Base-by-base conservation (phyloP, 2,329 filamentous ascomycete genomes). In the Gaeumannomyces sp. region DNA sequence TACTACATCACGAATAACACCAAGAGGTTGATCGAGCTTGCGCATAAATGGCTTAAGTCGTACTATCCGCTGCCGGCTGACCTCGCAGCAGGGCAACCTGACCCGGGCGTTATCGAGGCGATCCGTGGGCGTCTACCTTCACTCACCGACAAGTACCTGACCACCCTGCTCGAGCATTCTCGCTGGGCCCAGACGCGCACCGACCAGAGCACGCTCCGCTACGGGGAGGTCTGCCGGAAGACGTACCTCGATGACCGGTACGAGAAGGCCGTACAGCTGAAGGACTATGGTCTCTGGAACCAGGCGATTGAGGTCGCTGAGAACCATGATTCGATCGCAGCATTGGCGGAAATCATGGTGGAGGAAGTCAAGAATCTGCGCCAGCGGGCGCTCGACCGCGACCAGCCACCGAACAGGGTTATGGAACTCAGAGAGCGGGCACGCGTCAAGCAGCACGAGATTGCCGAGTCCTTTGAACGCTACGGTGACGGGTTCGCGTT, bases 401-500 rank as follows among this genome's bases (percentile, higher is more conserved):
- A 74, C 64, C 73, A 72, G 27, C 71, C 73, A 38, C 76, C 75
- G 64, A 76, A 72, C 63, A 69, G 71, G 10, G 72, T 76, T 59
- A 71, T 72, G 31, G 77, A 78, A 65, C 74, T 81, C n/a, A 75
- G 79, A 64, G 71, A 72, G 14, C 78, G 80, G 67, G 76, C 78
- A 13, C 76, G 79, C 53, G 72, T 77, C n/a, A 83, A 83, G 70
- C 77, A 79, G 65, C 73, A 79, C 50, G 81, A 81, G 64, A 76
- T 83, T 63, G 76, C 77, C 25, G 71, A 76, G 8, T 81, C 85
- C 70, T 90, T 93, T 71, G 79, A 82, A n/a, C 80, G 77, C 31
- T 91, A 90, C 69, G 86, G 86, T 22, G 80, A 87, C 67, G 78
- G 80, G 1, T 93, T 90, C 74, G 88, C 89, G 4, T 88, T 88